These are phyloP conservation scores for Eucalyptus cloeziana DNA, from an alignment of 345 rosid species.

Conservation along the genomic window DNA sequence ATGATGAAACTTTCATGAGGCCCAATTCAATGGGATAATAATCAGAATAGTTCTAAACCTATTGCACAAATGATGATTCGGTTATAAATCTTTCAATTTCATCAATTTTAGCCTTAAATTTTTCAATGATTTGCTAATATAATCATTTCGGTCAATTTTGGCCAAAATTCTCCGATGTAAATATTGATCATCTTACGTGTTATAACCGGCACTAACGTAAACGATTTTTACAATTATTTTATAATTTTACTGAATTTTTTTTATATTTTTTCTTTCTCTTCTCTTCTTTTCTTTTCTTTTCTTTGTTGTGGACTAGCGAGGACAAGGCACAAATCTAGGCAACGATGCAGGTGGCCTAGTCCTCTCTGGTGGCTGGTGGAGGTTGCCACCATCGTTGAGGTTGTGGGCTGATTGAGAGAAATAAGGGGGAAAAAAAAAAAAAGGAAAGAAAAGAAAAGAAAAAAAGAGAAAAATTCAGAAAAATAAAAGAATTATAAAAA, in stretches of 20 bases:
- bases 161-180: accelerated
- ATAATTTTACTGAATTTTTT: no score
- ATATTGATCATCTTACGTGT: accelerated
- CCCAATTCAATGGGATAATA: background rate
- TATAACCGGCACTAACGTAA: accelerated
- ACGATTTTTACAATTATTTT: no score
- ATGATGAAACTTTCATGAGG: background rate
- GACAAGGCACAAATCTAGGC: background rate
- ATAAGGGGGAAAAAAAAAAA: no score
- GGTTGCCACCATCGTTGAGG: background rate
- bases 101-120: background rate
- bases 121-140: no score
- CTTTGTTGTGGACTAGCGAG: background rate
- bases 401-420: background rate
- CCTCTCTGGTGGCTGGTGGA: background rate
- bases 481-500: no score
- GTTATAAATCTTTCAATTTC: no score
- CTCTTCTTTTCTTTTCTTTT: accelerated
- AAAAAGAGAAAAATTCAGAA: accelerated
- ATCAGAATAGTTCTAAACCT: no score
- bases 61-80: accelerated
- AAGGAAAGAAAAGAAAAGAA: no score
- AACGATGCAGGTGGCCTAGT: accelerated
- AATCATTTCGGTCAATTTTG: background rate
- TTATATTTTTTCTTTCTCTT: accelerated